Evolutionary conservation across 1,284 basidiomycete genomes (phyloP).

Genomic region (Microbotryum lychnidis-dioicae): DNA sequence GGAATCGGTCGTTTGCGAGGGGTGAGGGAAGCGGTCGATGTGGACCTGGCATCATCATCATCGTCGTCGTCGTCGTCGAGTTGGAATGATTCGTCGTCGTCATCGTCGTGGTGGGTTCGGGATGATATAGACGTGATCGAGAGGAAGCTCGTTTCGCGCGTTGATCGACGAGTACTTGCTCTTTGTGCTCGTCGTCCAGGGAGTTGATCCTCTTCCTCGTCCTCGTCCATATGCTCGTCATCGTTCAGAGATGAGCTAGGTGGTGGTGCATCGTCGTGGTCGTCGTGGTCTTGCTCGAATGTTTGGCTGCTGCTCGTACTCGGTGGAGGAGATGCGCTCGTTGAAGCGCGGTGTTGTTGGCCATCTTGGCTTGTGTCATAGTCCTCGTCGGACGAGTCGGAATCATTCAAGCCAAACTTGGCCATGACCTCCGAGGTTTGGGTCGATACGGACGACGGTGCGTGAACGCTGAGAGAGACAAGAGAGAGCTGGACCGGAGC

Average conservation of each 20-base stretch:
- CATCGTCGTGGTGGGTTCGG: slow-evolving; percentile 12
- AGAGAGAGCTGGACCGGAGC: too few species aligned
- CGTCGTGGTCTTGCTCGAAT: background rate
- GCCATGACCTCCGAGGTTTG: slow-evolving; percentile 11
- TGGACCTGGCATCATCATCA: slow-evolving; percentile 11
- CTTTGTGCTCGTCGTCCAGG: background rate
- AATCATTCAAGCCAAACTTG: slow-evolving; percentile 21
- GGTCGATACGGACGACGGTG: too few species aligned
- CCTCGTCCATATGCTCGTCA: background rate
- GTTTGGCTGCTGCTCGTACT: too few species aligned
- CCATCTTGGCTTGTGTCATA: background rate
- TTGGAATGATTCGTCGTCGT: slow-evolving; percentile 17
- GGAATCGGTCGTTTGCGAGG: background rate
- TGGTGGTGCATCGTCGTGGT: background rate
- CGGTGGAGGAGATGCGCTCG: too few species aligned
- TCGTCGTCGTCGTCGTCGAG: slow-evolving; percentile 21
- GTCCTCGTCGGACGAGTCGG: slow-evolving; percentile 5
- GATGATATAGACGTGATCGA: slow-evolving; percentile 3
- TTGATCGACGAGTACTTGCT: background rate
- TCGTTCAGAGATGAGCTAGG: background rate
- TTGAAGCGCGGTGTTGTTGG: too few species aligned
- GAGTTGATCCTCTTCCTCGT: background rate
- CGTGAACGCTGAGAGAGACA: too few species aligned
- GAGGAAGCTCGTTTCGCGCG: background rate
- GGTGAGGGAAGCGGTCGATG: background rate